A percentile compares a stretch with the other conserved stretches of the same genome.
Evolutionary conservation across 352 stramenopile genomes (phyloP).

Genomic region (Globisporangium recalcitrans): DNA sequence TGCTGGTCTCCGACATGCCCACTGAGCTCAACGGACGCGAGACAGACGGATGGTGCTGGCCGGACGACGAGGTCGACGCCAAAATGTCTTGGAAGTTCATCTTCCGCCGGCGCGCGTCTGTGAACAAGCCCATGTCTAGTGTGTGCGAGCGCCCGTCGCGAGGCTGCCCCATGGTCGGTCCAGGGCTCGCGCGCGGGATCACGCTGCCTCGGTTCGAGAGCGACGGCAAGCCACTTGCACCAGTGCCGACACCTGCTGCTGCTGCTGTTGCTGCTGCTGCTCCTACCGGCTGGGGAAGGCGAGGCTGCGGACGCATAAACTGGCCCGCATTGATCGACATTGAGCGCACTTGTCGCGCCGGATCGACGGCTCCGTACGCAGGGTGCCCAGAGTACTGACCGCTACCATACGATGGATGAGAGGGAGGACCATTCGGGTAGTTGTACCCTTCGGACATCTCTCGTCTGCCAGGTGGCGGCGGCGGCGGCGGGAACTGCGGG

Average conservation of each 20-base stretch:
- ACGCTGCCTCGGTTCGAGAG: conserved; percentile 42
- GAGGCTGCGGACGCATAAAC: conserved; percentile 31
- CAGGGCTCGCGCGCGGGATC: conserved; percentile 24
- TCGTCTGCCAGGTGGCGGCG: conserved; percentile 37
- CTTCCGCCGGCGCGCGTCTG: conserved; percentile 66
- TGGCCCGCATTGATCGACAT: conserved; percentile 56
- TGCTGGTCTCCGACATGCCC: conserved; percentile 17
- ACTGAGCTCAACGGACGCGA: conserved; percentile 5
- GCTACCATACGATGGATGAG: conserved; percentile 14
- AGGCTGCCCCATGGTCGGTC: conserved; percentile 61
- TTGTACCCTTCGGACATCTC: conserved; percentile 28
- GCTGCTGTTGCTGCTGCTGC: too few species aligned
- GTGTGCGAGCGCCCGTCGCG: conserved; percentile 80
- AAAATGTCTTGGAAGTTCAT: conserved; percentile 90
- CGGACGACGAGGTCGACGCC: conserved; percentile 34
- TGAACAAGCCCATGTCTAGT: conserved; percentile 80
- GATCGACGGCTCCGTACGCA: conserved; percentile 17
- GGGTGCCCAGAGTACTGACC: conserved; percentile 13
- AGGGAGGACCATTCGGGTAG: conserved; percentile 23
- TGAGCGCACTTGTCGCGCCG: conserved; percentile 41
- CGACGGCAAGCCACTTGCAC: conserved; percentile 40
- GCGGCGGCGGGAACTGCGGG: conserved; percentile 52
- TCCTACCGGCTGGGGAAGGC: conserved; percentile 14
- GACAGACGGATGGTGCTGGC: conserved; percentile 11
- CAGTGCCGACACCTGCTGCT: too few species aligned